Base-by-base conservation (phyloP, 2,329 filamentous ascomycete genomes). In the Hypoxylon sp. region DNA sequence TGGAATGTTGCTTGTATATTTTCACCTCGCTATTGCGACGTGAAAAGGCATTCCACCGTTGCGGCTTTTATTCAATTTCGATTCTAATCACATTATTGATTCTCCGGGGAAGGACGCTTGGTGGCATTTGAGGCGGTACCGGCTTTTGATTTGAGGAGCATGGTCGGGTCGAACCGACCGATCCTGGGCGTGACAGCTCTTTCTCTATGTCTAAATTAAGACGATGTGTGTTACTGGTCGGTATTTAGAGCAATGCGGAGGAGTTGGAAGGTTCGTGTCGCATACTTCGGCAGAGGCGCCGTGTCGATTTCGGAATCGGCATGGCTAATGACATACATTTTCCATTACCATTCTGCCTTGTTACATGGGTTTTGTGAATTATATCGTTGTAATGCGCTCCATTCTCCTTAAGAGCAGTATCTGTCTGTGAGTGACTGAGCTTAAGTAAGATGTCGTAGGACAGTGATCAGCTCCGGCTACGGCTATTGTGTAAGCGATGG, bases 131-230 rank as follows among this genome's bases (percentile, higher is more conserved):
- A 38, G 49, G 30, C 16, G 64, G 42, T 53, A 56, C 54, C 28
- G 49, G 38, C 52, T 65, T 61, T n/a, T n/a, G n/a, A n/a, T n/a
- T 65, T 61, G n/a, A 18, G 44, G 50, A 46, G 48, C 38, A 55
- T 61, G 52, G 63, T 65, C 56, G 49, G 55, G 33, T 59, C 42
- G n/a, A 36, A 46, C 56, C 56, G 20, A 49, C 38, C 51, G 48
- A 42, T 57, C 50, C 52, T 44, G 64, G 49, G 64, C 69, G 58
- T 52, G 58, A 67, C 65, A 65, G 60, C 62, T 55, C 65, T 64
- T 72, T 69, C 66, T 61, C 49, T 72, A 52, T 74, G 70, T 73
- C 63, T 53, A 65, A 59, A 58, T 70, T 48, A 36, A 61, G 63
- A 57, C 57, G 38, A 49, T 38, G 63, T 38, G 63, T 50, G 55